Evolutionary conservation across 305 asterid species (phyloP), one percentile per base, ranked within the genome.

Genomic region (Petunia hybrid): DNA sequence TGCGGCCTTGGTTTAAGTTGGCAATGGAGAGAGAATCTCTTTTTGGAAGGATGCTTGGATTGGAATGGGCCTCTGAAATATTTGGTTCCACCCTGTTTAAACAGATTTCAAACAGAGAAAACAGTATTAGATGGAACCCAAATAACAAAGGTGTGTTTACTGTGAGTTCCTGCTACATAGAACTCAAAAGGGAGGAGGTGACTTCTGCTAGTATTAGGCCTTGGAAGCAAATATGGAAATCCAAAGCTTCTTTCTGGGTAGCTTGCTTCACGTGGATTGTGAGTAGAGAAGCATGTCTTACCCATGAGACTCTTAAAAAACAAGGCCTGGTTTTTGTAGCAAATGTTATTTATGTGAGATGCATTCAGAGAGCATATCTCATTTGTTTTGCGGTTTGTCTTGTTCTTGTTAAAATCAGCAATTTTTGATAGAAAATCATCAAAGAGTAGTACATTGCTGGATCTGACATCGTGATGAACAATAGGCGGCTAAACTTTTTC

Each of bases 351-450:
- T 60, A 60, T 60, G 66, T 8, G 40, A 39, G 40, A 57, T 6
- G 31, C 66, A 60, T 6, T 31, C 12, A 9, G 8, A 60, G 66
- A 60, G 66, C 38, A 8, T 60, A 10, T 31, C 13, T 4, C 4
- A 60, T 22, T 57, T 57, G 62, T n/a, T 5, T 57, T 57, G 31
- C 31, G 1, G 31, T 22, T 22, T 22, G 31, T 22, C 31, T 22
- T 22, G 31, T 22, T 22, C 22, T 22, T 22, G 89, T 91, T 91
- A 82, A 92, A 92, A 87, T 92, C 98, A 16, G 97, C 97, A 31
- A 93, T 88, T 82, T 93, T 94, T 10, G 98, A 78, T 3, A 84
- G 76, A 70, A 87, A 94, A 80, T 93, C 98, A 60, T 93, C 93
- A 14, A 93, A 93, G 8, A 93, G 89, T 14, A 93, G 87, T 75